A percentile compares a stretch with the other conserved stretches of the same genome.
Conservation (phyloP, 805 yeast species). For the Teunomyces panamensis region DNA sequence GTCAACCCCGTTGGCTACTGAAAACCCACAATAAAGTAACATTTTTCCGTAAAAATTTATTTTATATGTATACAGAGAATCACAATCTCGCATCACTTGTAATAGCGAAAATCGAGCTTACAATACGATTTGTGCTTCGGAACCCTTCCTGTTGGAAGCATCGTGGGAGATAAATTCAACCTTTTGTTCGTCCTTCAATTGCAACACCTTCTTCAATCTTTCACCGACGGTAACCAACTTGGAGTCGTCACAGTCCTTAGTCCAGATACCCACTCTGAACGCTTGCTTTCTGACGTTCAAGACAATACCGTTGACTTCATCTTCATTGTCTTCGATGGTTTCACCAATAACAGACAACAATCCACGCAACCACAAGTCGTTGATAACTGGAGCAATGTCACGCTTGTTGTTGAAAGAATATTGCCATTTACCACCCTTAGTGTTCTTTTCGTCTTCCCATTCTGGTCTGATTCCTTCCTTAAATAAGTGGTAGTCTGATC, state of each 20-base stretch:
- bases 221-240: slow-evolving; percentile 75
- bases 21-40: neutral
- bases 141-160: slow-evolving; percentile 42
- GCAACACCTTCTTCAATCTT: slow-evolving; percentile 81
- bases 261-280: slow-evolving; percentile 90
- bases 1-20: slow-evolving; percentile 41
- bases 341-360: slow-evolving; percentile 92
- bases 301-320: slow-evolving; percentile 92
- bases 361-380: slow-evolving; percentile 89
- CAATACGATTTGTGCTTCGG: slow-evolving; percentile 34
- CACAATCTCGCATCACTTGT: slow-evolving; percentile 1
- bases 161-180: slow-evolving; percentile 79
- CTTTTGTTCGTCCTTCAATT: slow-evolving; percentile 67
- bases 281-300: slow-evolving; percentile 81
- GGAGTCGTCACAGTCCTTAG: slow-evolving; percentile 66
- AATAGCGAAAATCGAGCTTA: slow-evolving; percentile 12
- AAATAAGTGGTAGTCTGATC: slow-evolving; percentile 93
- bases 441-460: slow-evolving; percentile 92
- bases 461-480: slow-evolving; percentile 94
- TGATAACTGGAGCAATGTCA: slow-evolving; percentile 58
- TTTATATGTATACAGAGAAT: slow-evolving; percentile 3
- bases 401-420: slow-evolving; percentile 65
- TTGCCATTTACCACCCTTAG: slow-evolving; percentile 92
- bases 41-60: neutral
- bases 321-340: slow-evolving; percentile 78